These are phyloP conservation scores for Backusella tuberculispora DNA, from an alignment of 192 early-diverging fungal genomes.

Conservation along the genomic window DNA sequence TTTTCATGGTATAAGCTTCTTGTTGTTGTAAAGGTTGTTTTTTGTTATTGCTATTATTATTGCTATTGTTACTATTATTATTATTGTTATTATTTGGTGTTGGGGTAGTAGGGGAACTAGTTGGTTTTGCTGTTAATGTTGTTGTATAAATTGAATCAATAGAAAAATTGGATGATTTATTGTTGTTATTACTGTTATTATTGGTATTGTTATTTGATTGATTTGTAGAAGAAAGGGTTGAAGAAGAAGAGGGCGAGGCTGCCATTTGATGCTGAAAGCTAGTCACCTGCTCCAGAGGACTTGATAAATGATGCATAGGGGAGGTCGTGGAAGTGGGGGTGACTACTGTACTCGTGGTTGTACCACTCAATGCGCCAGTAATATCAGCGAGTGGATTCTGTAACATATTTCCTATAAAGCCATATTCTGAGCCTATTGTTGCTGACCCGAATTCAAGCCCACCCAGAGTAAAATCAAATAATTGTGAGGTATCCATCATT, in stretches of 20 bases:
- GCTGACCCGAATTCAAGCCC: conserved; percentile 85
- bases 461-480: conserved; percentile 44
- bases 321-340: conserved; percentile 4
- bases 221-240: conserved; percentile 1
- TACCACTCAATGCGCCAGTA: conserved; percentile 6
- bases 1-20: conserved; percentile 16
- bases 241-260: neutral
- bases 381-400: conserved; percentile 50
- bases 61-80: neutral
- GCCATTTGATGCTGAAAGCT: neutral
- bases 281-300: neutral
- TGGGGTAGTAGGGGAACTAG: conserved; percentile 4
- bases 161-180: neutral
- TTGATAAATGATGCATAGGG: conserved; percentile 23
- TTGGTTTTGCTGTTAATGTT: neutral
- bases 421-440: conserved; percentile 86
- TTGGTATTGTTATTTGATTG: neutral
- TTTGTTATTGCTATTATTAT: no score
- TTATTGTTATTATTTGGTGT: conserved; percentile 4
- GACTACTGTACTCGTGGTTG: conserved; percentile 14
- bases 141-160: conserved; percentile 6
- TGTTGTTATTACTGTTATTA: neutral
- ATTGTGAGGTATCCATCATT: conserved; percentile 21
- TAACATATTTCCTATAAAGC: conserved; percentile 89
- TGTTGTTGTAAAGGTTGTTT: neutral